Evolutionary conservation across 208 protist species (phyloP).

Genomic region (Jaenimonas drosophilae): DNA sequence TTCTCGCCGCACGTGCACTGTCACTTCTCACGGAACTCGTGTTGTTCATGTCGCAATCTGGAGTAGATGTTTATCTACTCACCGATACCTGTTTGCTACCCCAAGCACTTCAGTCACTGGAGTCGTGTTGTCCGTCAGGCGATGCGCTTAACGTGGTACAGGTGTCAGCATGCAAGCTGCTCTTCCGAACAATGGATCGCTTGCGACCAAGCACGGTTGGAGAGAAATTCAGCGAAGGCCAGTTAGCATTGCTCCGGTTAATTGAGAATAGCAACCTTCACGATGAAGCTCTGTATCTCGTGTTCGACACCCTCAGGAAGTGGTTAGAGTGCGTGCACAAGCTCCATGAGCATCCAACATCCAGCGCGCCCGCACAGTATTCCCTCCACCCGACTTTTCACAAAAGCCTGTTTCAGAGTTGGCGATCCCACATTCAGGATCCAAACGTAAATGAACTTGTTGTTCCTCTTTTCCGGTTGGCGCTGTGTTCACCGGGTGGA

Average conservation of each 20-base stretch:
- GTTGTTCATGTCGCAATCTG: slow-evolving; percentile 6
- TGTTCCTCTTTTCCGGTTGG: slow-evolving; percentile 15
- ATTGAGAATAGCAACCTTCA: slow-evolving; percentile 4
- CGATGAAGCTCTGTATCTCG: slow-evolving; percentile 22
- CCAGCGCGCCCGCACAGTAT: background rate
- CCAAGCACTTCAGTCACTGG: slow-evolving; percentile 7
- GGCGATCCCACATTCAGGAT: slow-evolving; percentile 47
- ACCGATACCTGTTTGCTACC: slow-evolving; percentile 3
- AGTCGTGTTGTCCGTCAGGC: slow-evolving; percentile 2
- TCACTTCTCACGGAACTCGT: slow-evolving; percentile 22
- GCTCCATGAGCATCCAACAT: background rate
- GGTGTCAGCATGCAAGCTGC: slow-evolving; percentile 22
- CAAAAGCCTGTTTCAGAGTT: slow-evolving; percentile 30
- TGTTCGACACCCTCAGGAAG: slow-evolving; percentile 12
- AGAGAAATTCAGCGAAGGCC: slow-evolving; percentile 3
- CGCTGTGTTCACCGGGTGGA: slow-evolving; percentile 8
- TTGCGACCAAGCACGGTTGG: background rate
- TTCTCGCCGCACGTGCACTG: slow-evolving; percentile 27
- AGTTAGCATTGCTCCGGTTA: slow-evolving; percentile 14
- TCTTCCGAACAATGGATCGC: slow-evolving; percentile 4
- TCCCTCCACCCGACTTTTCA: slow-evolving; percentile 8
- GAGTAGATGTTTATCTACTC: too few relatives aligned
- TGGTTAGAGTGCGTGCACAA: slow-evolving; percentile 9
- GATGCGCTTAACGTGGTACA: background rate
- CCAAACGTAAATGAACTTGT: slow-evolving; percentile 50